Evolutionary conservation across 305 asterid genomes (phyloP).

Genomic region (Andrographis paniculata): DNA sequence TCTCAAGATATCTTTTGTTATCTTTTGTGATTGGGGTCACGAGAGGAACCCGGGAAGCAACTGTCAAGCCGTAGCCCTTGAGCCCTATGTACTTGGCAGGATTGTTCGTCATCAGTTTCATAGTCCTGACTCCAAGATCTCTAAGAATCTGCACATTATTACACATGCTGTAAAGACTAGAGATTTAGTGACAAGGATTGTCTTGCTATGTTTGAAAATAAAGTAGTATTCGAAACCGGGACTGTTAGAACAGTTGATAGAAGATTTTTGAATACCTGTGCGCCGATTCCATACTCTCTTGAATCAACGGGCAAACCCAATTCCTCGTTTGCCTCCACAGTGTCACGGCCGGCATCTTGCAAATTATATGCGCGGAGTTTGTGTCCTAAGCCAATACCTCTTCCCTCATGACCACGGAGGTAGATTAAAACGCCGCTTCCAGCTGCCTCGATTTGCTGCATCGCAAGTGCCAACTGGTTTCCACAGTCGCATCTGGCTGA

Average conservation of each 20-base stretch:
- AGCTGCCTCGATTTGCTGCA: constrained; percentile 91
- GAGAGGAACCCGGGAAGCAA: constrained; percentile 79
- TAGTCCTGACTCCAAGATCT: constrained; percentile 88
- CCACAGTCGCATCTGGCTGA: constrained; percentile 99
- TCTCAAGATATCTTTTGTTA: constrained; percentile 74
- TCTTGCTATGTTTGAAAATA: neutral
- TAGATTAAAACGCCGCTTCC: constrained; percentile 87
- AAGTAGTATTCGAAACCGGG: neutral
- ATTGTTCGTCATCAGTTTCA: constrained; percentile 95
- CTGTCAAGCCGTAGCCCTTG: constrained; percentile 83
- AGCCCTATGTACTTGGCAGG: constrained; percentile 90
- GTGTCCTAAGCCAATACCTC: constrained; percentile 99
- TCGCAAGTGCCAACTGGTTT: constrained; percentile 77
- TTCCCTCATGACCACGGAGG: constrained; percentile 96
- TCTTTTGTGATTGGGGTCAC: constrained; percentile 62
- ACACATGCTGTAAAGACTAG: neutral
- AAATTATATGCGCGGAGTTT: constrained; percentile 93
- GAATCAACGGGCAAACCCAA: constrained; percentile 96
- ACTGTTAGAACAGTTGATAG: no score
- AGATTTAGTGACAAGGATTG: neutral
- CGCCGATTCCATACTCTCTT: constrained; percentile 96
- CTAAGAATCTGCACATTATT: constrained; percentile 56
- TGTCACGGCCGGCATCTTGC: constrained; percentile 97
- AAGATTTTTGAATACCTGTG: constrained; percentile 54
- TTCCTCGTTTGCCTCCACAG: constrained; percentile 97